Conservation (phyloP, 768 basidiomycete species). For the Astraeus odoratus region DNA sequence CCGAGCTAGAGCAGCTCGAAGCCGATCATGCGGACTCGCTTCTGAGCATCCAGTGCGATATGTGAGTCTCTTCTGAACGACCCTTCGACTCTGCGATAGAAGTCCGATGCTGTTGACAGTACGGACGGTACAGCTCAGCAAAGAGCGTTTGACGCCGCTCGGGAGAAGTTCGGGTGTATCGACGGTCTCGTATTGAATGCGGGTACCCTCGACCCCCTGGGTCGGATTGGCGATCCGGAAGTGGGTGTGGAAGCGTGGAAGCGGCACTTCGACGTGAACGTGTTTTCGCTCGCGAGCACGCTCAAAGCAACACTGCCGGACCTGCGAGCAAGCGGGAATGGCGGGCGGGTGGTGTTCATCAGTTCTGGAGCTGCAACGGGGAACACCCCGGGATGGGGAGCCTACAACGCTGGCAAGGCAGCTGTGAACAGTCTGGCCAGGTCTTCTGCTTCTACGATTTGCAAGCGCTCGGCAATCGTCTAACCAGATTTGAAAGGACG, state of each 20-base stretch:
- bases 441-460: conserved; percentile 28
- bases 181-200: conserved; percentile 84
- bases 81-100: neutral
- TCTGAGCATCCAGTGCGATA: conserved; percentile 59
- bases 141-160: conserved; percentile 48
- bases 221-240: conserved; percentile 45
- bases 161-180: conserved; percentile 50
- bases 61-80: conserved; percentile 44
- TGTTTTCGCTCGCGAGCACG: conserved; percentile 75
- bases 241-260: conserved; percentile 57
- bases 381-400: conserved; percentile 64
- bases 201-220: conserved; percentile 67
- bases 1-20: conserved; percentile 54
- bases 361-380: conserved; percentile 81
- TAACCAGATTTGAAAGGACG: conserved; percentile 44
- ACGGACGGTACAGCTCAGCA: conserved; percentile 48
- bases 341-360: conserved; percentile 71
- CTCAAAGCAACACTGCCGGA: conserved; percentile 61
- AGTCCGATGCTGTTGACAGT: conserved; percentile 31
- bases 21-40: conserved; percentile 34
- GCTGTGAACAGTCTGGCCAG: conserved; percentile 84
- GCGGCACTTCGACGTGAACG: conserved; percentile 75
- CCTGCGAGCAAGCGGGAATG: conserved; percentile 50
- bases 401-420: conserved; percentile 81
- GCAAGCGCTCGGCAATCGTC: conserved; percentile 1